Evolutionary conservation across 164 flowering plant genomes (phyloP).

Genomic region (Umbellularia californica): DNA sequence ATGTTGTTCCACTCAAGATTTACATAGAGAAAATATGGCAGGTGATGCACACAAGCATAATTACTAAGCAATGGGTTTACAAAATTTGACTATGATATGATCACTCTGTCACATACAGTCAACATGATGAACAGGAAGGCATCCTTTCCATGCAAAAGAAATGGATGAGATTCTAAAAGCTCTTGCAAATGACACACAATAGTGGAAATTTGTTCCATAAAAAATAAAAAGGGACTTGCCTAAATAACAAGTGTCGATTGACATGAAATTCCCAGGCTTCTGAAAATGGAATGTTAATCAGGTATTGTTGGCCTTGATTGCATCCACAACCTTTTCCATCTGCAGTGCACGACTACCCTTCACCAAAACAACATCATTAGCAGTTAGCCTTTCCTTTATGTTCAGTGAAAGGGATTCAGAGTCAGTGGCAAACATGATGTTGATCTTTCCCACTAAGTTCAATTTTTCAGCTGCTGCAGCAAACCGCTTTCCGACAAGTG

Average conservation of each 20-base stretch:
- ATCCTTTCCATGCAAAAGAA: too few species aligned
- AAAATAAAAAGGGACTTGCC: background rate
- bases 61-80: too few species aligned
- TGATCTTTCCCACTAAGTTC: conserved; percentile 11
- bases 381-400: conserved; percentile 15
- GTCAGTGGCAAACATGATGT: conserved; percentile 16
- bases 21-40: too few species aligned
- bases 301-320: conserved; percentile 15
- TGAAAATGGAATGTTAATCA: background rate
- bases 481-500: conserved; percentile 28
- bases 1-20: too few species aligned
- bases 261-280: background rate
- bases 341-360: conserved; percentile 31
- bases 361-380: conserved; percentile 29
- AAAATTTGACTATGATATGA: too few species aligned
- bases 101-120: too few species aligned
- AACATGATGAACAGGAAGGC: too few species aligned
- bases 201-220: background rate
- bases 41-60: too few species aligned
- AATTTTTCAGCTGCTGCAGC: conserved; percentile 21
- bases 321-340: conserved; percentile 30
- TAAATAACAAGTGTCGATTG: background rate
- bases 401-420: conserved; percentile 15
- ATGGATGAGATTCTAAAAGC: too few species aligned
- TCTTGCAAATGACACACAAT: too few species aligned